Base-by-base conservation (phyloP, 805 yeast genomes). In the Wickerhamiella musiphila region DNA sequence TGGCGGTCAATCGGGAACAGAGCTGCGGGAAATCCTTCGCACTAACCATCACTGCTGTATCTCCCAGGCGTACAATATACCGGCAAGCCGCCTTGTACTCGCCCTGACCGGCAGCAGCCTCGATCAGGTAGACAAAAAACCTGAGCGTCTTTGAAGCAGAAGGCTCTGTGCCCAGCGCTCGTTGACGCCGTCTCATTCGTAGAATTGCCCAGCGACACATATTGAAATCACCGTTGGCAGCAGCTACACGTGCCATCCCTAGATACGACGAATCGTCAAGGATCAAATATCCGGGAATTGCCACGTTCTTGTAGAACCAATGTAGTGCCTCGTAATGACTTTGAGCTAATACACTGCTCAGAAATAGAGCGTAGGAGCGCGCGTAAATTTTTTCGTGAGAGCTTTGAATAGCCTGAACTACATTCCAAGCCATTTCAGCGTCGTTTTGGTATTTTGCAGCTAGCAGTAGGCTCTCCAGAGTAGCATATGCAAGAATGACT, bases 281-380 rank as follows among this genome's bases (percentile, higher is more conserved):
- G 11, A 50, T 49, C 1, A 52, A 38, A 10, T 35, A 31, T 7
- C 56, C 56, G 4, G 54, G 52, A 7, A 48, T 36, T 3, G 40
- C 41, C 4, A 51, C 55, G 9, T 36, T 28, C 11, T 39, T 35
- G 35, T 40, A 39, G 12, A 46, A 40, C 48, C 52, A 52, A 12
- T 40, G 35, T n/a, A 51, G 36, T 2, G 45, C 44, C 3, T 29
- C 36, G 31, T 47, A 46, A 36, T 47, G 41, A 12, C 24, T 21
- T 6, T 29, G 30, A 18, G 42, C 41, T 15, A 49, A 37, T 1
- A 43, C 44, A 3, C 39, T 36, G 8, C 47, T 37, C 9, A 47
- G 29, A 14, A 51, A 43, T 21, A 49, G 23, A 5, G 54, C 57
- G 54, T 56, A 52, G 1, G 52, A 45, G 8, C 57, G 42, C 1